phyloP scores from a whole-genome alignment of 2,329 filamentous ascomycete genomes.

The Chaetomiaceae sp. region DNA sequence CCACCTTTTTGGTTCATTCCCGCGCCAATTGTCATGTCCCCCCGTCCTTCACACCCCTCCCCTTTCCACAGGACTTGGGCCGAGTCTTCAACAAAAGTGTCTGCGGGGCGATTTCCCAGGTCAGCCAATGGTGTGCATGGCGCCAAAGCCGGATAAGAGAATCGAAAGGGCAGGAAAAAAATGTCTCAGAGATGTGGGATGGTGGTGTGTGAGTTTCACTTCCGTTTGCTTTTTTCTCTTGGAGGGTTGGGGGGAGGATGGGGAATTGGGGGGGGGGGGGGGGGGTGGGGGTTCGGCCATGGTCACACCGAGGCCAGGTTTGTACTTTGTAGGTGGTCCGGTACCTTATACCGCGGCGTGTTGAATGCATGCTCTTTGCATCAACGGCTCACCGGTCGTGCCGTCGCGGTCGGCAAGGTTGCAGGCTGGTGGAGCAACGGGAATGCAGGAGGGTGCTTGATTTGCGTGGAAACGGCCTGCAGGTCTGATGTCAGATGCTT shows the following conservation, averaged over 20 bases:
- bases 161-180: constrained; percentile 18
- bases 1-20: constrained; percentile 14
- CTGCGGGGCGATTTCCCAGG: constrained; percentile 10
- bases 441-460: constrained; percentile 12
- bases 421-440: constrained; percentile 10
- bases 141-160: constrained; percentile 16
- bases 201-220: constrained; percentile 3
- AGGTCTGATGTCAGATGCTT: neutral
- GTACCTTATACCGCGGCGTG: constrained; percentile 1
- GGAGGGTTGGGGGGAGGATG: neutral
- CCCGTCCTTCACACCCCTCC: constrained; percentile 5
- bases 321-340: constrained; percentile 4
- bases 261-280: neutral
- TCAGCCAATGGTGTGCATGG: constrained; percentile 19
- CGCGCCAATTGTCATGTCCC: constrained; percentile 8
- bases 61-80: neutral
- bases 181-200: constrained; percentile 20
- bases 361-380: constrained; percentile 2
- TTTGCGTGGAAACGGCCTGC: neutral
- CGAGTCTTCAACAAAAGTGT: neutral
- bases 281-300: constrained; percentile 1
- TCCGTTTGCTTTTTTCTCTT: neutral
- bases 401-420: constrained; percentile 2
- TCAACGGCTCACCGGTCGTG: constrained; percentile 16
- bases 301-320: neutral